These are phyloP conservation scores for Phlebiopsis gigantea DNA, from an alignment of 768 basidiomycete genomes.

Conservation along the genomic window DNA sequence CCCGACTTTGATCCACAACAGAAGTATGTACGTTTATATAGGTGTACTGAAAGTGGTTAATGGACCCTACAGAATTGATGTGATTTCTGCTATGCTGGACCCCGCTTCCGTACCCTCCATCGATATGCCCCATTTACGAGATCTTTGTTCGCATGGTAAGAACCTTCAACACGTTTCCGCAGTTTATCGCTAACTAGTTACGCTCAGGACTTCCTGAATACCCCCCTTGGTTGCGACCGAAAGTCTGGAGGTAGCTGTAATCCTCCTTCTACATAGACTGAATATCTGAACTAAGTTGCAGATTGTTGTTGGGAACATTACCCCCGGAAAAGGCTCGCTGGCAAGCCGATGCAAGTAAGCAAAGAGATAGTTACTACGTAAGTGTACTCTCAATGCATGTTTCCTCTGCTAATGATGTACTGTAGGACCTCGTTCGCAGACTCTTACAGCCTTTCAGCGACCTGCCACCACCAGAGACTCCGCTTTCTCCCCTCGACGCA, in stretches of 20 bases:
- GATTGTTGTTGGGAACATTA: slow-evolving; percentile 60
- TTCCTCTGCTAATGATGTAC: slow-evolving; percentile 5
- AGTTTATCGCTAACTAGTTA: neutral
- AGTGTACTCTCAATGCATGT: slow-evolving; percentile 20
- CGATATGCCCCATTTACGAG: slow-evolving; percentile 50
- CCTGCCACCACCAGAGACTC: slow-evolving; percentile 36
- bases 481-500: slow-evolving; percentile 39
- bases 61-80: slow-evolving; percentile 36
- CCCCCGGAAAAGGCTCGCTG: slow-evolving; percentile 53
- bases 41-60: neutral
- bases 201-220: slow-evolving; percentile 63
- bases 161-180: slow-evolving; percentile 5
- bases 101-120: slow-evolving; percentile 41
- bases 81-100: slow-evolving; percentile 60
- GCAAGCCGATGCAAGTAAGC: slow-evolving; percentile 51
- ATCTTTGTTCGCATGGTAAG: slow-evolving; percentile 58
- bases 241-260: slow-evolving; percentile 61
- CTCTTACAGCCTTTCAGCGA: slow-evolving; percentile 50
- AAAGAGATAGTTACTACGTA: slow-evolving; percentile 72
- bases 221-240: slow-evolving; percentile 70
- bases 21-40: slow-evolving; percentile 37
- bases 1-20: slow-evolving; percentile 59
- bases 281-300: slow-evolving; percentile 21
- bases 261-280: neutral
- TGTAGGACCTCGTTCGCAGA: slow-evolving; percentile 64